Evolutionary conservation across 1,139 yeast genomes (phyloP).

Genomic region (Yamadazyma diddensiae): DNA sequence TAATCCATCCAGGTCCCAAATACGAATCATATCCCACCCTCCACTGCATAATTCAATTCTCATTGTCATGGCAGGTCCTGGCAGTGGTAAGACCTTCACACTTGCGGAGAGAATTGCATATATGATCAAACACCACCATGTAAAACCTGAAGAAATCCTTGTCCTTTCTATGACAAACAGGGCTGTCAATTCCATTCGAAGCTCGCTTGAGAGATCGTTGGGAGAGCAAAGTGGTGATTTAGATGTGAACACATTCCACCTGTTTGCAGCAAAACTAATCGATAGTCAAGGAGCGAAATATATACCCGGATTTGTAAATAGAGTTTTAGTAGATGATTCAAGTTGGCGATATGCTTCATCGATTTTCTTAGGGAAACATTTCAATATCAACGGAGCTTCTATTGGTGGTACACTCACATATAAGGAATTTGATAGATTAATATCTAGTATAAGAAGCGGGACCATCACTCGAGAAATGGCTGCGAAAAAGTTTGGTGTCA

Average conservation of each 20-base stretch:
- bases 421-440: slow-evolving; percentile 27
- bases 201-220: slow-evolving; percentile 30
- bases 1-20: slow-evolving; percentile 32
- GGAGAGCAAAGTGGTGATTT: slow-evolving; percentile 28
- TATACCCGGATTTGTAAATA: slow-evolving; percentile 22
- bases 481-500: slow-evolving; percentile 21
- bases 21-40: slow-evolving; percentile 32
- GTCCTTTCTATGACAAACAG: slow-evolving; percentile 70
- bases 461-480: slow-evolving; percentile 22
- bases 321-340: slow-evolving; percentile 47
- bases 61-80: slow-evolving; percentile 66
- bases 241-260: slow-evolving; percentile 60
- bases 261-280: slow-evolving; percentile 51
- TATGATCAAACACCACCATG: slow-evolving; percentile 34
- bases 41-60: slow-evolving; percentile 36
- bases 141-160: slow-evolving; percentile 53
- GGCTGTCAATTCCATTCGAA: slow-evolving; percentile 54
- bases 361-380: slow-evolving; percentile 28
- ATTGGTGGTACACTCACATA: slow-evolving; percentile 26
- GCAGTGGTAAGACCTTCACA: slow-evolving; percentile 72
- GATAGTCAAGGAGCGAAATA: slow-evolving; percentile 32
- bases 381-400: slow-evolving; percentile 21
- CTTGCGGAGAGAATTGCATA: slow-evolving; percentile 53
- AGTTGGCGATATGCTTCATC: slow-evolving; percentile 47
- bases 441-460: slow-evolving; percentile 32